phyloP scores from a whole-genome alignment of 2,329 filamentous ascomycete species.

The Bipolaris oryzae region DNA sequence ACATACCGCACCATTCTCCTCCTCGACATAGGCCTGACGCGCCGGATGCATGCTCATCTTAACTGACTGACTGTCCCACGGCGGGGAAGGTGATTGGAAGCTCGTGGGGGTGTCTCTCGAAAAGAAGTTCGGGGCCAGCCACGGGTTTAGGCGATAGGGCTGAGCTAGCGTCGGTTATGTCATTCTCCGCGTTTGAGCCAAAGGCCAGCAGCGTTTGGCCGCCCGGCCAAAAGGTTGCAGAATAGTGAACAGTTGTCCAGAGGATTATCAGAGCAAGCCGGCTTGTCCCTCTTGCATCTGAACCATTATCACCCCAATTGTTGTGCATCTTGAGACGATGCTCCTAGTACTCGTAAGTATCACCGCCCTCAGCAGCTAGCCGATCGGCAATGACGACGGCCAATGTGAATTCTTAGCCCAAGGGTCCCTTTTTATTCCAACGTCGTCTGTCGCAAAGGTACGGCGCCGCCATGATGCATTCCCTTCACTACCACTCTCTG shows the following conservation, averaged over 20 bases:
- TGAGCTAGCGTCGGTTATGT: constrained; percentile 37
- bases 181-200: constrained; percentile 27
- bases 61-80: constrained; percentile 17
- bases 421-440: constrained; percentile 33
- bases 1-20: constrained; percentile 71
- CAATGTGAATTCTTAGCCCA: constrained; percentile 38
- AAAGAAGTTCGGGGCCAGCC: constrained; percentile 28
- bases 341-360: constrained; percentile 31
- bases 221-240: constrained; percentile 3
- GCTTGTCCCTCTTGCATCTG: background rate
- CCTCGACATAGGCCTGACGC: constrained; percentile 92
- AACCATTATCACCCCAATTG: background rate
- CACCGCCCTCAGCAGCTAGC: constrained; percentile 29
- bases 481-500: constrained; percentile 7
- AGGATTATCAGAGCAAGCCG: background rate
- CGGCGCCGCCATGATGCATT: constrained; percentile 28
- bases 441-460: constrained; percentile 33
- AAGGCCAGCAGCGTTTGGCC: constrained; percentile 19
- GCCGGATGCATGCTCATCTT: constrained; percentile 76
- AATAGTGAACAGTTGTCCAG: constrained; percentile 19
- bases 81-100: constrained; percentile 16
- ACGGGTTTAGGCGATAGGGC: constrained; percentile 36
- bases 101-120: constrained; percentile 20
- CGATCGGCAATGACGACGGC: constrained; percentile 40
- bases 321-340: constrained; percentile 18